phyloP scores from a whole-genome alignment of 1,139 yeast genomes.

The Lodderomyces parapsilosis region DNA sequence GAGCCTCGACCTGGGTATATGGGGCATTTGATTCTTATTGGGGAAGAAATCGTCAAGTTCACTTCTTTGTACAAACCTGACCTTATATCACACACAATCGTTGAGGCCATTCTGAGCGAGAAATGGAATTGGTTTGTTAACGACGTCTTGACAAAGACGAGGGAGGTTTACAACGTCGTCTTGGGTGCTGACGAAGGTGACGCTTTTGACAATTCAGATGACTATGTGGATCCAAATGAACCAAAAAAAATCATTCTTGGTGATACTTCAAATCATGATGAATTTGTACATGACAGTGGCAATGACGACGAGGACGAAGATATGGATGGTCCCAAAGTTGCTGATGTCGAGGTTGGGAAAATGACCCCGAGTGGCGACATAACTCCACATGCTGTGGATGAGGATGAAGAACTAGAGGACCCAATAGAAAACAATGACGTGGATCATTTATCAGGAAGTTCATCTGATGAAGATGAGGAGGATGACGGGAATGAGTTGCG shows the following conservation, averaged over 20 bases:
- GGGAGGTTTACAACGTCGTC: slow-evolving; percentile 48
- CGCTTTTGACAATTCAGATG: slow-evolving; percentile 35
- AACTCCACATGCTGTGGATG: slow-evolving; percentile 10
- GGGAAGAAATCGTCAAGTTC: slow-evolving; percentile 51
- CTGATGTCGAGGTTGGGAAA: slow-evolving; percentile 14
- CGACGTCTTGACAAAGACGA: slow-evolving; percentile 41
- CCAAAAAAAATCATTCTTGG: slow-evolving; percentile 32
- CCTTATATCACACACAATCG: slow-evolving; percentile 44
- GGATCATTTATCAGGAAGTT: slow-evolving; percentile 39
- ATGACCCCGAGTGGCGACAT: slow-evolving; percentile 22
- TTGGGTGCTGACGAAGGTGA: slow-evolving; percentile 38
- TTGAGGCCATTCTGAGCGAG: slow-evolving; percentile 34
- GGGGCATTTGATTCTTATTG: slow-evolving; percentile 47
- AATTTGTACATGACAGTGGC: slow-evolving; percentile 26
- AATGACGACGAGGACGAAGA: slow-evolving; percentile 21
- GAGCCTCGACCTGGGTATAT: slow-evolving; percentile 46
- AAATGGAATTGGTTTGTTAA: slow-evolving; percentile 49
- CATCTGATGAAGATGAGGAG: slow-evolving; percentile 27
- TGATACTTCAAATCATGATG: slow-evolving; percentile 35
- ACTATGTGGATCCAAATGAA: slow-evolving; percentile 35
- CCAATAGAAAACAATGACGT: slow-evolving; percentile 28
- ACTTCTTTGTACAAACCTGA: slow-evolving; percentile 50
- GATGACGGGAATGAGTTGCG: slow-evolving; percentile 29
- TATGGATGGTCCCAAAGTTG: slow-evolving; percentile 10
- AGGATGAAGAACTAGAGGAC: slow-evolving; percentile 26